These are phyloP conservation scores for Tuber umbilicatum DNA, from an alignment of 495 filamentous ascomycete genomes.

Conservation along the genomic window DNA sequence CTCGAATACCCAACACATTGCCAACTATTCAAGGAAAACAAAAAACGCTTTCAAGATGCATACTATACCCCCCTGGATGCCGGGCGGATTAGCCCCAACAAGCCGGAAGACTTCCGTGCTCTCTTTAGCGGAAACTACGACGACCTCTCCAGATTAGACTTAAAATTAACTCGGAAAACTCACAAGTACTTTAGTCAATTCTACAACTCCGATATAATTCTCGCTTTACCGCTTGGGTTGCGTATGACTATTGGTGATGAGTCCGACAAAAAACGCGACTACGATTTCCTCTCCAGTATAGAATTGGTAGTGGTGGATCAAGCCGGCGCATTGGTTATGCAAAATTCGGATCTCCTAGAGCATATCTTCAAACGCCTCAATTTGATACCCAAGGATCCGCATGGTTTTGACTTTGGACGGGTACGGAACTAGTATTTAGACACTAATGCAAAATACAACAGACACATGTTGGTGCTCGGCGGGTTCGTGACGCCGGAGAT, in stretches of 20 bases:
- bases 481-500: slow-evolving; percentile 83
- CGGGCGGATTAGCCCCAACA: slow-evolving; percentile 52
- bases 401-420: slow-evolving; percentile 89
- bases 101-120: slow-evolving; percentile 84
- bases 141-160: slow-evolving; percentile 80
- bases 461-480: slow-evolving; percentile 74
- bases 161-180: slow-evolving; percentile 93
- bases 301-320: slow-evolving; percentile 87
- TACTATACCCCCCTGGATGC: slow-evolving; percentile 62
- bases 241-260: slow-evolving; percentile 71
- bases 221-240: slow-evolving; percentile 80
- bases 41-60: slow-evolving; percentile 77
- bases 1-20: background rate
- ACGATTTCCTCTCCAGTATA: slow-evolving; percentile 86
- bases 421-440: slow-evolving; percentile 90
- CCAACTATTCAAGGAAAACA: slow-evolving; percentile 57
- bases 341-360: slow-evolving; percentile 95
- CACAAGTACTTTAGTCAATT: slow-evolving; percentile 92
- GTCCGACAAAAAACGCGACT: slow-evolving; percentile 67
- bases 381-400: slow-evolving; percentile 77
- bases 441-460: slow-evolving; percentile 66
- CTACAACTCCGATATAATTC: slow-evolving; percentile 90
- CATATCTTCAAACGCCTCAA: slow-evolving; percentile 81
- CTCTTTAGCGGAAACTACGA: too few relatives aligned
- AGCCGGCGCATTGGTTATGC: slow-evolving; percentile 91